Percentiles rank a stretch among this genome's conserved stretches.
phyloP scores from a whole-genome alignment of 371 early-diverging fungal genomes.

The Mucor mucedo region DNA sequence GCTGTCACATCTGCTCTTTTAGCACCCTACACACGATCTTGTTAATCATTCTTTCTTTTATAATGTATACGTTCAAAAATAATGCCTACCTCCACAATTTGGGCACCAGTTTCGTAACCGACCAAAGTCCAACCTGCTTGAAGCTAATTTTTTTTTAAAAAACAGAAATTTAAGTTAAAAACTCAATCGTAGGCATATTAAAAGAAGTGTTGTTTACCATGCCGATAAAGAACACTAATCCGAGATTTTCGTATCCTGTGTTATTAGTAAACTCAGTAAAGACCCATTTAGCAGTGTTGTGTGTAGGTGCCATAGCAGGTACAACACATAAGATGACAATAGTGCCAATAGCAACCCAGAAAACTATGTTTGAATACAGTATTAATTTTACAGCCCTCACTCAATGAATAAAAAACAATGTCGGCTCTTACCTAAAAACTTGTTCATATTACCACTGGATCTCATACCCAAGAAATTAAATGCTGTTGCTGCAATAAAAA shows the following conservation, averaged over 20 bases:
- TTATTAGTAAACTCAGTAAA: slow-evolving; percentile 47
- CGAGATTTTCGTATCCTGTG: slow-evolving; percentile 40
- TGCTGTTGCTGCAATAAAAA: slow-evolving; percentile 24
- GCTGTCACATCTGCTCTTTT: slow-evolving; percentile 44
- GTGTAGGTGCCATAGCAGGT: slow-evolving; percentile 46
- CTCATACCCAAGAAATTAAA: slow-evolving; percentile 34
- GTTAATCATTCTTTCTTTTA: neutral
- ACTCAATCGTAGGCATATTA: neutral
- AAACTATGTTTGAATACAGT: slow-evolving; percentile 1
- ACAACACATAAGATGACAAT: slow-evolving; percentile 32
- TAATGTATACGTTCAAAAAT: neutral
- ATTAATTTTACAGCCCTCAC: neutral
- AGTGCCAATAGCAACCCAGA: slow-evolving; percentile 43
- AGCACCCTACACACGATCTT: slow-evolving; percentile 26
- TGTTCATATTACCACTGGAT: slow-evolving; percentile 34
- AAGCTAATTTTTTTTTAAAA: neutral
- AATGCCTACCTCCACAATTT: slow-evolving; percentile 38
- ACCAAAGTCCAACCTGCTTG: slow-evolving; percentile 38
- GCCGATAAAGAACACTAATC: slow-evolving; percentile 47
- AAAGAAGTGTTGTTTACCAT: slow-evolving; percentile 14
- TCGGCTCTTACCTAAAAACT: slow-evolving; percentile 15
- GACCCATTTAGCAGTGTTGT: slow-evolving; percentile 40
- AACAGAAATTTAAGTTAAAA: neutral
- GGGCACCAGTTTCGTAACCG: slow-evolving; percentile 51
- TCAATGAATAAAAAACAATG: neutral